Base-by-base conservation (phyloP, 148 eudicot genomes). In the Chenopodium suecicum region DNA sequence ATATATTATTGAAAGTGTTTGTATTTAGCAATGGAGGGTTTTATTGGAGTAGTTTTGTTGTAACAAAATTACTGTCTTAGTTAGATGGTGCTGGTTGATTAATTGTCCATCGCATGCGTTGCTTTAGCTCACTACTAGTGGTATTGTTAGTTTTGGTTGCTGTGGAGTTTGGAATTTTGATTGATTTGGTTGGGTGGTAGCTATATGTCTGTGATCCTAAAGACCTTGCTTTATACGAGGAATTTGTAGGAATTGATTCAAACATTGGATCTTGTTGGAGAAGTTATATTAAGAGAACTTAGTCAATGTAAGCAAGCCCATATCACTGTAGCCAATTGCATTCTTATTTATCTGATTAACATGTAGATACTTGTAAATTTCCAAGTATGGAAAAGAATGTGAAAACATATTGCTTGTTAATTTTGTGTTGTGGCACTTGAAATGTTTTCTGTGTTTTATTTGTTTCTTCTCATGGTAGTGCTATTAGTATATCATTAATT, bases 171-270 rank as follows among this genome's bases (percentile, higher is more conserved):
- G 70, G 70, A 73, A 34, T 22, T 82, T 47, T 9, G 19, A 50
- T 74, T 7, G 37, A 9, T 66, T 47, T 34, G 58, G n/a, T 79
- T 52, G 37, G 71, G 70, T 73, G 75, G 56, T 74, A 63, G 13
- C 32, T 70, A 10, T 70, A 2, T 44, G 48, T 17, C 52, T 76
- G 56, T 71, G 68, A 32, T 9, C 17, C 19, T 70, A n/a, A 72
- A 44, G 47, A 46, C 8, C 7, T 41, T 72, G 54, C 9, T 72
- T 44, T 11, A 9, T 72, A 22, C 0, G 19, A 48, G 76, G 76
- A n/a, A 47, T 48, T n/a, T 16, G 32, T 23, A 60, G 20, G 32
- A 25, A 9, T 16, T 23, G 31, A 73, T n/a, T 13, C 13, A 4
- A 48, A 73, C 25, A 4, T 4, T 23, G 54, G 23, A 44, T 72